A percentile compares a stretch with the other conserved stretches of the same genome.
Evolutionary conservation across 768 basidiomycete species (phyloP).

Genomic region (Leccinum incarnatum): DNA sequence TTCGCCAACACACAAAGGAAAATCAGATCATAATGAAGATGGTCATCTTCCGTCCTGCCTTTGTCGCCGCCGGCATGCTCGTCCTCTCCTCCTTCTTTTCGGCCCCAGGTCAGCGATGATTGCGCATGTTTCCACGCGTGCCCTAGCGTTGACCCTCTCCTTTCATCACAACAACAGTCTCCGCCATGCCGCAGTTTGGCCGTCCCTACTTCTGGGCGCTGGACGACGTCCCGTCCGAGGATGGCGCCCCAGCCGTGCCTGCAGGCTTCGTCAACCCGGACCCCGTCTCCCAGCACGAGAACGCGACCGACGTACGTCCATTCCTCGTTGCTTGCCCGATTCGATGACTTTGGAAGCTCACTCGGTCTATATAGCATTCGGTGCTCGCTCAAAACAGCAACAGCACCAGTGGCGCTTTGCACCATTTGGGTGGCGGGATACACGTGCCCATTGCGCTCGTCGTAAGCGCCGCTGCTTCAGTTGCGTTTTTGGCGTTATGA

Average conservation of each 20-base stretch:
- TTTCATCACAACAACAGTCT: conserved; percentile 2
- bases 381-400: not conserved
- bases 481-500: not conserved
- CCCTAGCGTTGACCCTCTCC: not conserved
- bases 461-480: conserved; percentile 2
- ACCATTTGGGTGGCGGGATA: conserved; percentile 3
- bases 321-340: no score
- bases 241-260: not conserved
- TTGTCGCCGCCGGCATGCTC: conserved; percentile 6
- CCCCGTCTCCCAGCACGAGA: not conserved
- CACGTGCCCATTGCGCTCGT: conserved; percentile 5
- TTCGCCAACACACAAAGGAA: not conserved
- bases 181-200: conserved; percentile 24
- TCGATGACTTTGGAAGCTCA: not conserved
- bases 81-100: conserved; percentile 11
- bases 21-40: conserved; percentile 16
- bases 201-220: conserved; percentile 10
- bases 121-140: not conserved
- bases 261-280: not conserved
- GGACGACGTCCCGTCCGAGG: conserved; percentile 3
- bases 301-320: not conserved
- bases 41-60: conserved; percentile 22
- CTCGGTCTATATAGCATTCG: not conserved
- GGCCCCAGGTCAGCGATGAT: conserved; percentile 11
- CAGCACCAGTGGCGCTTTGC: conserved; percentile 13